Percentiles rank a stretch among this genome's conserved stretches.
These are phyloP conservation scores for Pleurotus salmoneostramineus DNA, from an alignment of 768 basidiomycete species.

Conservation along the genomic window DNA sequence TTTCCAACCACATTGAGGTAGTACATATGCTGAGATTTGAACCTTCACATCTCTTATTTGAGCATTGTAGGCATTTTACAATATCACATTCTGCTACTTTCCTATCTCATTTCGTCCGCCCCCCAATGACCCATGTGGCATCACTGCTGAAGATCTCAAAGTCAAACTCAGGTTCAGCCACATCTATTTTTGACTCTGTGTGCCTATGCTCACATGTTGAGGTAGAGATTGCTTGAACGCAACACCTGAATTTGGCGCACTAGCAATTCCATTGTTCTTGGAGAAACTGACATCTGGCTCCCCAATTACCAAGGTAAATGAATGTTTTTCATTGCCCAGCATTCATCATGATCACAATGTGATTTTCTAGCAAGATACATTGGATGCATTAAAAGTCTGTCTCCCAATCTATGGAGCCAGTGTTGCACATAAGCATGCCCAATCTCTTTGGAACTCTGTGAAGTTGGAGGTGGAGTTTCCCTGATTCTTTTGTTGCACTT, in stretches of 20 bases:
- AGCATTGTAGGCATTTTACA: conserved; percentile 64
- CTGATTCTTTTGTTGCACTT: background rate
- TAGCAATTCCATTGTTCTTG: conserved; percentile 84
- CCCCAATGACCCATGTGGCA: conserved; percentile 90
- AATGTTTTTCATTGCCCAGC: background rate
- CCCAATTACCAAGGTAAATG: conserved; percentile 74
- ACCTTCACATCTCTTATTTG: background rate
- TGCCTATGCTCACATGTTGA: background rate
- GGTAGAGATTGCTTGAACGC: conserved; percentile 71
- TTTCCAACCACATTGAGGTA: conserved; percentile 74
- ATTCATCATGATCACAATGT: background rate
- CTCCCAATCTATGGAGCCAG: conserved; percentile 81
- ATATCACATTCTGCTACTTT: conserved; percentile 97
- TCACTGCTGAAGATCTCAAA: conserved; percentile 85
- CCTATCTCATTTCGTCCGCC: conserved; percentile 96
- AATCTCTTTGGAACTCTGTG: conserved; percentile 85
- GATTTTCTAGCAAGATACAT: conserved; percentile 69
- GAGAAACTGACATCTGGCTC: conserved; percentile 88
- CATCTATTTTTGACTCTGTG: background rate
- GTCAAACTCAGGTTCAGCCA: conserved; percentile 53
- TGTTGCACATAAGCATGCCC: conserved; percentile 56
- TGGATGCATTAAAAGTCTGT: conserved; percentile 72
- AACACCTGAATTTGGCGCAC: conserved; percentile 75
- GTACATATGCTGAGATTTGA: conserved; percentile 14
- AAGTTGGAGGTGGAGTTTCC: conserved; percentile 73